Conservation (phyloP, 768 basidiomycete genomes). For the Lanmaoa pseudosensibilis region DNA sequence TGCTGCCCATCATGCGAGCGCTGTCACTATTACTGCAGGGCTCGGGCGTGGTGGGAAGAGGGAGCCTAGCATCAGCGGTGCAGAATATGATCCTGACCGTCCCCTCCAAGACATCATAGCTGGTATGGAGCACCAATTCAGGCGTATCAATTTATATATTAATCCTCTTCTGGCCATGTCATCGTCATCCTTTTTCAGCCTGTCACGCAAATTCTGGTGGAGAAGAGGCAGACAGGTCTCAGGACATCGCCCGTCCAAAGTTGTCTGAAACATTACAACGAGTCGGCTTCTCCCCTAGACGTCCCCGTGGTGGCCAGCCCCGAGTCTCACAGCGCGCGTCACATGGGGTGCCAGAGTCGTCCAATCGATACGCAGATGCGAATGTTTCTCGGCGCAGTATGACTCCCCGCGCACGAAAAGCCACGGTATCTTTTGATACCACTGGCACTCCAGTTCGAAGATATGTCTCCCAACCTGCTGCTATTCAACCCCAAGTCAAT, state of each 20-base stretch:
- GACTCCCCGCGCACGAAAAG: conserved; percentile 36
- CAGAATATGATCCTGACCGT: conserved; percentile 85
- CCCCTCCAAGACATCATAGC: conserved; percentile 73
- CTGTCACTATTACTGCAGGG: conserved; percentile 82
- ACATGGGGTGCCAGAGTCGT: conserved; percentile 11
- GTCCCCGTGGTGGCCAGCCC: conserved; percentile 54
- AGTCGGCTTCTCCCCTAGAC: conserved; percentile 71
- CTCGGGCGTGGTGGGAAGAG: conserved; percentile 52
- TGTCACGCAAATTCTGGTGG: conserved; percentile 49
- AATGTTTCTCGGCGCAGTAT: conserved; percentile 23
- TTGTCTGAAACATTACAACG: conserved; percentile 70
- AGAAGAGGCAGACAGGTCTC: conserved; percentile 47
- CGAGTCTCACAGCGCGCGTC: conserved; percentile 24
- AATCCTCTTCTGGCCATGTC: not conserved
- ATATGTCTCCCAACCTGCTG: conserved; percentile 18
- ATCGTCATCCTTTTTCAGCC: conserved; percentile 41
- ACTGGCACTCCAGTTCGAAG: conserved; percentile 29
- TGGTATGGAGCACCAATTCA: conserved; percentile 35
- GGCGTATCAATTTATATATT: not conserved
- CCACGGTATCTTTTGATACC: conserved; percentile 30
- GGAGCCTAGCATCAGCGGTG: conserved; percentile 65
- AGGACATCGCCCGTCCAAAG: conserved; percentile 52
- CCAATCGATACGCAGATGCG: conserved; percentile 16
- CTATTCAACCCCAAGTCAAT: conserved; percentile 48
- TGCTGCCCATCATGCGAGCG: conserved; percentile 86